Evolutionary conservation across 2,329 filamentous ascomycete genomes (phyloP), one percentile per base, ranked within the genome.

Genomic region (Aspergillus candidus): DNA sequence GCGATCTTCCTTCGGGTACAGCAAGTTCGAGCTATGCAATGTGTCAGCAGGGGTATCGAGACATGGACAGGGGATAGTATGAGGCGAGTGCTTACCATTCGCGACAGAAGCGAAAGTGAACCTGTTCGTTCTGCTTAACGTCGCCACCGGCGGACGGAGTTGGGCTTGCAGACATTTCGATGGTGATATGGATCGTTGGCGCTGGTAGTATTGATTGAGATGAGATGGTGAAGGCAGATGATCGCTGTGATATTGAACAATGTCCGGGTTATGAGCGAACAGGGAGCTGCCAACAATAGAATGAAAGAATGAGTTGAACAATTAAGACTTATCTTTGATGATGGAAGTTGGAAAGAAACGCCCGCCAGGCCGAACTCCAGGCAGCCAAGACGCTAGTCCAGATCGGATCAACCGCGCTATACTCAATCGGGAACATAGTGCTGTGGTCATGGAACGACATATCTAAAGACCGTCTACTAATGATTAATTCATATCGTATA

Each of bases 101-200:
- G 58, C 88, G 89, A 75, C 93, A 98, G 78, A 98, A 98, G 62
- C 88, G 85, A 71, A 97, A 98, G 38, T 88, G 89, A 69, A 97
- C 90, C 68, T 94, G 88, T 71, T 91, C 83, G 53, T 54, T 50
- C 33, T 64, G 57, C 55, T 70, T 69, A 48, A 50, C 54, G 45
- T 65, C 63, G 47, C 63, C 65, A 55, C 58, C 62, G 40, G 62
- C 59, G 18, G 69, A 64, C 30, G 70, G 60, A 27, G 67, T 62
- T 27, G 72, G 71, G 39, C 66, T 70, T 11, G 68, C 62, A 49
- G 69, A 70, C 66, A 70, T 70, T 37, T 47, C 55, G 32, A 40
- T 30, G 27, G 27, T 29, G 38, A 27, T 27, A 27, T 8, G 22
- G 22, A 8, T 27, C 22, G 22, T 27, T 27, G 22, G 10, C 22